Base-by-base conservation (phyloP, 2,329 filamentous ascomycete species). In the Lasiodiplodia citricola region DNA sequence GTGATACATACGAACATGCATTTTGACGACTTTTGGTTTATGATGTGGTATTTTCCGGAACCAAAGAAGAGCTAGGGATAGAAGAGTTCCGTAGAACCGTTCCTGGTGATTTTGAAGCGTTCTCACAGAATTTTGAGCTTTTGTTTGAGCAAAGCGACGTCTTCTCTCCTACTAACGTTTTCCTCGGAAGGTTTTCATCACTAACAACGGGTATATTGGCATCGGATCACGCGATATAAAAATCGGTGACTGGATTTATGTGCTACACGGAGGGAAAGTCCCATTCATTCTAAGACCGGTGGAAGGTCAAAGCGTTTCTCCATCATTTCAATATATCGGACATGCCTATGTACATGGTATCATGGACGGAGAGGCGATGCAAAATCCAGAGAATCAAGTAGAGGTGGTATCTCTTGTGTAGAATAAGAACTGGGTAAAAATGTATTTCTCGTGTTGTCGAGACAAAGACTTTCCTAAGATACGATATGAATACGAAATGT, bases 61-160 rank as follows among this genome's bases (percentile, higher is more conserved):
- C n/a, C n/a, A n/a, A n/a, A n/a, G n/a, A n/a, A n/a, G n/a, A n/a
- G n/a, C n/a, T n/a, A n/a, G n/a, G n/a, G n/a, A n/a, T n/a, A n/a
- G n/a, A n/a, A n/a, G n/a, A n/a, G n/a, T n/a, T n/a, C n/a, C n/a
- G 38, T 16, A 44, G 38, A 7, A 44, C 16, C 0, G 14, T 16
- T 0, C 38, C 38, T 44, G 38, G 16, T 5, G 38, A 44, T 6
- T 16, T 18, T 4, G 38, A 44, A 14, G 6, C 5, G 14, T 41
- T 41, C 6, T 16, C 7, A 16, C 11, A 5, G 4, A 16, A 2
- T 41, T 41, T 14, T 14, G 38, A 14, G 38, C 2, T 11, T 14
- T 11, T 14, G 1, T 0, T 2, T 4, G 38, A 14, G 4, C 13
- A 14, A 5, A 4, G n/a, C n/a, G n/a, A n/a, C n/a, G n/a, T n/a